A percentile compares a stretch with the other conserved stretches of the same genome.
These are phyloP conservation scores for Yamadazyma triangularis DNA, from an alignment of 1,139 yeast genomes.

Conservation along the genomic window DNA sequence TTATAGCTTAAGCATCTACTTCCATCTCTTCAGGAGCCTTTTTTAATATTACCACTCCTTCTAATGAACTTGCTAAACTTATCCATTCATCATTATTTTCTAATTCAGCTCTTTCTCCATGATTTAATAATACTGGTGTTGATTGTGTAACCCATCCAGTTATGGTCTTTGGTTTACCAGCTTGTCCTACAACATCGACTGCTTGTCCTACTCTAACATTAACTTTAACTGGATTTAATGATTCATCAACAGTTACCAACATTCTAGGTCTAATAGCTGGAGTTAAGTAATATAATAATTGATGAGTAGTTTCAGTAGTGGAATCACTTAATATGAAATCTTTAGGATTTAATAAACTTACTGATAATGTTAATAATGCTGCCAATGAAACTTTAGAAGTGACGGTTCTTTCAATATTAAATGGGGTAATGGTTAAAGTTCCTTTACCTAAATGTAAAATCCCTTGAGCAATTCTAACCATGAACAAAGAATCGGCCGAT, in stretches of 20 bases:
- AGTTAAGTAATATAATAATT: slow-evolving; percentile 76
- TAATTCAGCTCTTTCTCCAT: slow-evolving; percentile 95
- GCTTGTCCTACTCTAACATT: slow-evolving; percentile 98
- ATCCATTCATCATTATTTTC: slow-evolving; percentile 88
- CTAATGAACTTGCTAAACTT: slow-evolving; percentile 75
- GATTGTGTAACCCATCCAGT: slow-evolving; percentile 99
- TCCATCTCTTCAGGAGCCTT: slow-evolving; percentile 89
- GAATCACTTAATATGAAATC: slow-evolving; percentile 52
- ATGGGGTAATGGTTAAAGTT: slow-evolving; percentile 83
- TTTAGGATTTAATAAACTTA: slow-evolving; percentile 83
- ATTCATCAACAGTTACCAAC: slow-evolving; percentile 89
- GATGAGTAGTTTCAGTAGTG: slow-evolving; percentile 60
- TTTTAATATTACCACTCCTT: slow-evolving; percentile 88
- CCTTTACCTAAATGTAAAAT: slow-evolving; percentile 94
- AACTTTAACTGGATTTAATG: slow-evolving; percentile 82
- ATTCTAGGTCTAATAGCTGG: slow-evolving; percentile 92
- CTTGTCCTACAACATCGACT: slow-evolving; percentile 97
- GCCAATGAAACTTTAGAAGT: slow-evolving; percentile 89
- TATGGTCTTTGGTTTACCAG: slow-evolving; percentile 97
- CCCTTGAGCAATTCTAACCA: slow-evolving; percentile 95
- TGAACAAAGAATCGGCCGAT: slow-evolving; percentile 86
- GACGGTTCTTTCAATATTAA: slow-evolving; percentile 83
- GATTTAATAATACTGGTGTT: slow-evolving; percentile 89
- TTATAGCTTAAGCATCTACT: slow-evolving; percentile 48
- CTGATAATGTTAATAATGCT: slow-evolving; percentile 78